phyloP scores from a whole-genome alignment of 768 basidiomycete genomes.

The Boletus sp. region DNA sequence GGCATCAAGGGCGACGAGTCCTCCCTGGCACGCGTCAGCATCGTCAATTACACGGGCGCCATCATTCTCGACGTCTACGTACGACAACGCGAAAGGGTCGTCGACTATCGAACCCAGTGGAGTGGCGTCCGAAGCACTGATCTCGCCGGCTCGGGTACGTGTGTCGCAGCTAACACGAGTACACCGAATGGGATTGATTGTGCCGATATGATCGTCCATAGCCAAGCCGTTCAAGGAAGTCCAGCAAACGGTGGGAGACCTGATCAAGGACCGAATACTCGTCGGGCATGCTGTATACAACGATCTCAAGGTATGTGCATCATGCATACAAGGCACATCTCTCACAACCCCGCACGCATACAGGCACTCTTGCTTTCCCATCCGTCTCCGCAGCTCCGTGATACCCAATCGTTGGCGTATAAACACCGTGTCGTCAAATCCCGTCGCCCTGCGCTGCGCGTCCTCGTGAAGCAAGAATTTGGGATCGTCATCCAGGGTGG shows the following conservation, averaged over 20 bases:
- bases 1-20: slow-evolving; percentile 14
- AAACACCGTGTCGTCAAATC: slow-evolving; percentile 60
- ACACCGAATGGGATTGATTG: not conserved
- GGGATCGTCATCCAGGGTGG: slow-evolving; percentile 79
- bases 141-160: slow-evolving; percentile 56
- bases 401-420: slow-evolving; percentile 63
- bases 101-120: slow-evolving; percentile 89
- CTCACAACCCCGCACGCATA: not conserved
- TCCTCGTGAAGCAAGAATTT: slow-evolving; percentile 76
- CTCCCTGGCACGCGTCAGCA: slow-evolving; percentile 16
- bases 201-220: slow-evolving; percentile 24
- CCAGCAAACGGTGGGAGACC: slow-evolving; percentile 70
- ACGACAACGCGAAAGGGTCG: slow-evolving; percentile 77
- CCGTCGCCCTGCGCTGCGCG: slow-evolving; percentile 70
- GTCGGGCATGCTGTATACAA: slow-evolving; percentile 91
- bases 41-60: slow-evolving; percentile 86
- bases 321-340: not conserved
- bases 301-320: slow-evolving; percentile 64
- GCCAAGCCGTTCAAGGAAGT: slow-evolving; percentile 78
- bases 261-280: slow-evolving; percentile 75
- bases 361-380: slow-evolving; percentile 69
- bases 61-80: slow-evolving; percentile 84
- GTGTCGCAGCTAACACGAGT: not conserved
- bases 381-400: slow-evolving; percentile 60
- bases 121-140: slow-evolving; percentile 80